These are phyloP conservation scores for Elaeis oleifera DNA, from an alignment of 202 grass and related monocot species.

Conservation along the genomic window DNA sequence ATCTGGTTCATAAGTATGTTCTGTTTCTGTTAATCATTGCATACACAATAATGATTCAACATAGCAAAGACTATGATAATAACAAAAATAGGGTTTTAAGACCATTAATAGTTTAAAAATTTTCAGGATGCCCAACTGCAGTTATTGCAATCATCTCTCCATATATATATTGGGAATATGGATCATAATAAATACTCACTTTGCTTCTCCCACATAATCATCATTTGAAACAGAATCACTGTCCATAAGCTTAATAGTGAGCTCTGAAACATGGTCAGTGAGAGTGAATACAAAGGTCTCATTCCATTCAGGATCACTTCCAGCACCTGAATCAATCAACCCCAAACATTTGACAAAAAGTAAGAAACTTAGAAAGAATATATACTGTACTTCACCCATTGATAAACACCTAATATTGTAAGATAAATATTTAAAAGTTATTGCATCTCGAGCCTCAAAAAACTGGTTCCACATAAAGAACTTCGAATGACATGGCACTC, in stretches of 20 bases:
- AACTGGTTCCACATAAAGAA: no score
- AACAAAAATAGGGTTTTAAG: neutral
- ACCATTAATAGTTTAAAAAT: no score
- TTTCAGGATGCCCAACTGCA: no score
- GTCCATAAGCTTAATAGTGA: constrained; percentile 74
- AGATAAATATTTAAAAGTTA: no score
- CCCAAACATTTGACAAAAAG: neutral
- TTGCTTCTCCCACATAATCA: constrained; percentile 77
- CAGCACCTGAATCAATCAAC: constrained; percentile 35
- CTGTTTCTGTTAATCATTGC: neutral
- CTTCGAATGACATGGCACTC: no score
- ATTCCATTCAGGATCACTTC: constrained; percentile 79
- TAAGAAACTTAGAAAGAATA: neutral
- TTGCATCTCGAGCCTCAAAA: no score
- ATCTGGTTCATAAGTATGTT: no score
- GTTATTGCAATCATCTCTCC: no score
- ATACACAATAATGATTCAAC: neutral
- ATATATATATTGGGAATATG: no score
- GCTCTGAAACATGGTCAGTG: constrained; percentile 26
- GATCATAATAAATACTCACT: constrained; percentile 20
- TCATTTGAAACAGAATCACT: constrained; percentile 49
- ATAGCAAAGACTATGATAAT: neutral
- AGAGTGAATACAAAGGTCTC: constrained; percentile 75
- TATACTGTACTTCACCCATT: no score
- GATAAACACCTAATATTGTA: no score